Conservation (phyloP, 139 green algal species). For the Chlamydomonas sp. region DNA sequence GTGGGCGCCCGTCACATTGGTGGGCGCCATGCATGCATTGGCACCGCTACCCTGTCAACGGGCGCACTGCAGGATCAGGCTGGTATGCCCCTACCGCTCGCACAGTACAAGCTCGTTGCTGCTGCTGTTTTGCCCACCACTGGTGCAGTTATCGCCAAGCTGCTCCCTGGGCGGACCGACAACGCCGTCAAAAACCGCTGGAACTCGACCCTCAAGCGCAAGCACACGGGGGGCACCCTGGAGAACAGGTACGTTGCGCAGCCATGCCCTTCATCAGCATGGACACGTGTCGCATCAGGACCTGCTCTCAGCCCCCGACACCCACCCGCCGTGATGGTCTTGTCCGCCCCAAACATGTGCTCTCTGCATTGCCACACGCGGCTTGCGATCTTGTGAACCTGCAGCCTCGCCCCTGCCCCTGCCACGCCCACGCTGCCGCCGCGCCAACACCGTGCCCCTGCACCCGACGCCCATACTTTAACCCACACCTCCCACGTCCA, state of each 20-base stretch:
- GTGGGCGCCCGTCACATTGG: background rate
- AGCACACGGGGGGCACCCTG: constrained; percentile 17
- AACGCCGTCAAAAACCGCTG: constrained; percentile 57
- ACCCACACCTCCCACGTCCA: background rate
- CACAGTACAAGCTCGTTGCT: background rate
- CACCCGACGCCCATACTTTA: background rate
- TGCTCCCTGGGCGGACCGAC: constrained; percentile 66
- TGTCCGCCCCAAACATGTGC: too few relatives aligned
- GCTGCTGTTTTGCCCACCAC: background rate
- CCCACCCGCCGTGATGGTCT: background rate
- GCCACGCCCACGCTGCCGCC: too few relatives aligned
- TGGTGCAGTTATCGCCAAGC: constrained; percentile 58
- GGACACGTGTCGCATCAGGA: background rate
- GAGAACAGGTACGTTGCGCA: constrained; percentile 13
- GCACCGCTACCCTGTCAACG: too few relatives aligned
- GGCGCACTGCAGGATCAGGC: too few relatives aligned
- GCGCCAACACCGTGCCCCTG: background rate
- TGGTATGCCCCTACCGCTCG: too few relatives aligned
- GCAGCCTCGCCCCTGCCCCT: background rate
- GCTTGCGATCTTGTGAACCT: background rate
- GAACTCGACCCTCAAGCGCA: constrained; percentile 46
- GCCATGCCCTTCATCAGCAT: background rate
- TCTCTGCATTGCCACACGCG: background rate
- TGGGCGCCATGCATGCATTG: background rate
- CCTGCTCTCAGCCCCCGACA: background rate